Evolutionary conservation across 768 basidiomycete genomes (phyloP), one percentile per base, ranked within the genome.

Genomic region (Phaffia tasmanica): DNA sequence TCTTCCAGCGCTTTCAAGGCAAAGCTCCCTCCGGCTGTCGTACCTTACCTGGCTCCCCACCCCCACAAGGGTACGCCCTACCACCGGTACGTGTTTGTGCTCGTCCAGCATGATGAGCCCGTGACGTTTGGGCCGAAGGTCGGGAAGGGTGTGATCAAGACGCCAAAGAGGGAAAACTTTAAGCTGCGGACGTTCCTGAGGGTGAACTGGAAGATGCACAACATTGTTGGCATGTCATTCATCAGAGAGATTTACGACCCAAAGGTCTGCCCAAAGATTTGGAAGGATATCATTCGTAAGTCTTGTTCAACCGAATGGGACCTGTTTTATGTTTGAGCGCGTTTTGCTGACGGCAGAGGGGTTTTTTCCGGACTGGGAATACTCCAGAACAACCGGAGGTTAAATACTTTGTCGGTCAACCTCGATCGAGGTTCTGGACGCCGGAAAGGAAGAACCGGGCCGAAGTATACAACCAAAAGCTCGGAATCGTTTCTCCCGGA

Each of bases 51-150:
- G 70, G 88, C 94, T 6, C 95, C 93, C 4, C 91, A 95, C 71
- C 94, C 94, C 3, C 87, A 90, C 74, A 82, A 82, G 48, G 91
- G 92, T 59, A 86, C 91, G 15, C 83, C 84, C 0, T 91, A 89
- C 77, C 94, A 99, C 77, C 89, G 94, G 69, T 95, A 94, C 75
- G 82, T 84, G 11, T 71, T 86, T 54, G 78, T 94, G 32, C 78
- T 94, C 32, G 80, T 93, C 57, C 85, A 83, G 14, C 90, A 94
- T 42, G 9, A 23, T 3, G n/a, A 42, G 25, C 32, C 42, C 35
- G 48, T 67, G 32, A 27, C 29, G 18, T 55, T 67, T 16, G 55
- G 18, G 2, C 3, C 21, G 8, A 23, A 35, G n/a, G 19, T 19
- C 29, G 48, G 16, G 8, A 2, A 7, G 0, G 47, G 47, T 49